A percentile compares a stretch with the other conserved stretches of the same genome.
Evolutionary conservation across 805 yeast genomes (phyloP).

Genomic region (Cyberlindnera meyerae): DNA sequence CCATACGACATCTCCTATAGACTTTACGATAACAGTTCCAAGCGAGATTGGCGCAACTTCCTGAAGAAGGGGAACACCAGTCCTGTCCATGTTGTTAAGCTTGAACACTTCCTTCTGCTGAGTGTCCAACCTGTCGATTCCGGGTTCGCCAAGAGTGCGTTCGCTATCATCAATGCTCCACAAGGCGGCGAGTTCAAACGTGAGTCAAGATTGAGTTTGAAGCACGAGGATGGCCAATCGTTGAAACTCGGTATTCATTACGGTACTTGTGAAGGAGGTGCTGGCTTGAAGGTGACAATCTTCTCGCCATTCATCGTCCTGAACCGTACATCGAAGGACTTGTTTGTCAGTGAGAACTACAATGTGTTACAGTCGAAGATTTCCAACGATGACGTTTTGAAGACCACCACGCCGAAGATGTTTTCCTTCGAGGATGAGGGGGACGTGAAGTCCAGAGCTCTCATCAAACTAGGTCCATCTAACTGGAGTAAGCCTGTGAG

Average conservation of each 20-base stretch:
- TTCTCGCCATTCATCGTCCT: slow-evolving; percentile 81
- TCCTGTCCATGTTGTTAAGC: slow-evolving; percentile 74
- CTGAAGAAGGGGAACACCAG: slow-evolving; percentile 63
- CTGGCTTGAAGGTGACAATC: slow-evolving; percentile 63
- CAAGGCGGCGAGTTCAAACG: slow-evolving; percentile 46
- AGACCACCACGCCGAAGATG: slow-evolving; percentile 57
- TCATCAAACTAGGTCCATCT: slow-evolving; percentile 62
- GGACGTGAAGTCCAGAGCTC: slow-evolving; percentile 61
- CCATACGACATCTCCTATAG: slow-evolving; percentile 78
- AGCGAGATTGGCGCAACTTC: slow-evolving; percentile 59
- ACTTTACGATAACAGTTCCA: slow-evolving; percentile 68
- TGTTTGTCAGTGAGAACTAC: slow-evolving; percentile 49
- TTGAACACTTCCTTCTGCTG: slow-evolving; percentile 64
- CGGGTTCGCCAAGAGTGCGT: slow-evolving; percentile 62
- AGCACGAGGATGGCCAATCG: slow-evolving; percentile 60
- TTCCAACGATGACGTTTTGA: slow-evolving; percentile 25
- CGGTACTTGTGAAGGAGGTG: slow-evolving; percentile 41
- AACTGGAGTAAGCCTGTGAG: slow-evolving; percentile 69
- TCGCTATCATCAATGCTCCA: slow-evolving; percentile 64
- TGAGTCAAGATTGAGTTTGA: slow-evolving; percentile 49
- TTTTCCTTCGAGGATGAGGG: slow-evolving; percentile 70
- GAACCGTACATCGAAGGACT: slow-evolving; percentile 69
- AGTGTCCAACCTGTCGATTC: slow-evolving; percentile 61
- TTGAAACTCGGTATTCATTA: slow-evolving; percentile 64
- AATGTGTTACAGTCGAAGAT: slow-evolving; percentile 49